Conservation (phyloP, 495 filamentous ascomycete genomes). For the Darksidea phi region DNA sequence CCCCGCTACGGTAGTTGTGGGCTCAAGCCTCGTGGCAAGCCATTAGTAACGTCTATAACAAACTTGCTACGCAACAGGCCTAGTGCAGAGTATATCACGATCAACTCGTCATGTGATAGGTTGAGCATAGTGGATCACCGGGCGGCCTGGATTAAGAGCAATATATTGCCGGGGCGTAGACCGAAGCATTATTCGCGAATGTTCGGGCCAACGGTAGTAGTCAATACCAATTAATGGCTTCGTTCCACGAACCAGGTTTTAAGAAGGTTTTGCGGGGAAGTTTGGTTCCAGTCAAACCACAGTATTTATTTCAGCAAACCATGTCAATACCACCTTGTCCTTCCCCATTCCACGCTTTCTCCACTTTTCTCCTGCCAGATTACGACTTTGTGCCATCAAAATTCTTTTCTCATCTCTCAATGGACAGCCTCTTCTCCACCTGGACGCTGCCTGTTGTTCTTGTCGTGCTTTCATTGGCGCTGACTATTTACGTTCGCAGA, state of each 20-base stretch:
- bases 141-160: no score
- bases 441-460: neutral
- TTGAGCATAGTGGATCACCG: no score
- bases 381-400: no score
- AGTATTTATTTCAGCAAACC: neutral
- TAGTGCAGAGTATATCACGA: no score
- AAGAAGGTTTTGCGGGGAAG: neutral
- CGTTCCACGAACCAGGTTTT: neutral
- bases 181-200: constrained; percentile 2
- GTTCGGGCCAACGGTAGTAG: constrained; percentile 15
- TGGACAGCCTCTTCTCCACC: neutral
- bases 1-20: no score
- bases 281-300: neutral
- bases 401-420: neutral
- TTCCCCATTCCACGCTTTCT: no score
- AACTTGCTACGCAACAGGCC: no score
- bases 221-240: constrained; percentile 5
- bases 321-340: no score
- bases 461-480: neutral
- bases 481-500: neutral
- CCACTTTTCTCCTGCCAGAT: no score
- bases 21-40: no score
- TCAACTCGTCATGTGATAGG: no score
- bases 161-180: constrained; percentile 2
- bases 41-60: no score